These are phyloP conservation scores for Choiromyces venosus DNA, from an alignment of 495 filamentous ascomycete species.

Conservation along the genomic window DNA sequence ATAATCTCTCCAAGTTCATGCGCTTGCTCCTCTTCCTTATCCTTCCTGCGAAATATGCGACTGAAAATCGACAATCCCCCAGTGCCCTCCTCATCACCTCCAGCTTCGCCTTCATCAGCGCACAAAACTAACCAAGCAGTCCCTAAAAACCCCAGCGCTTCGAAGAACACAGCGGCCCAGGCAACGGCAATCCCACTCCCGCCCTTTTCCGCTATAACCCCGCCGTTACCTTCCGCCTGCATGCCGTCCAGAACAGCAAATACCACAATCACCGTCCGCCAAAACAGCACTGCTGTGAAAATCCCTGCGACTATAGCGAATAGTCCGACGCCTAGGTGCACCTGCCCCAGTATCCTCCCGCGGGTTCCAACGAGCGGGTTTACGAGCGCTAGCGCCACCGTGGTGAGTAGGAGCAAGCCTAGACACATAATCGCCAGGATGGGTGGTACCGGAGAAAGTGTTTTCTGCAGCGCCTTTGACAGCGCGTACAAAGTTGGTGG, in stretches of 20 bases:
- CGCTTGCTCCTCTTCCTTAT: not conserved
- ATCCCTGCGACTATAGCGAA: not conserved
- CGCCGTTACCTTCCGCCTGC: not conserved
- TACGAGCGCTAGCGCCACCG: not conserved
- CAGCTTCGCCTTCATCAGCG: not conserved
- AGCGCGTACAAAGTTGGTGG: constrained; percentile 6
- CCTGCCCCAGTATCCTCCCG: not conserved
- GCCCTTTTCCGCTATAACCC: constrained; percentile 14
- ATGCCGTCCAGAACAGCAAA: not conserved
- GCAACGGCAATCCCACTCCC: constrained; percentile 21
- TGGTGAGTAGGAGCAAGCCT: constrained; percentile 14
- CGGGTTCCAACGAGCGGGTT: not conserved
- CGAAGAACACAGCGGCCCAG: constrained; percentile 30
- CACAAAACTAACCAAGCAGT: constrained; percentile 6
- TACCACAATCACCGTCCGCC: not conserved
- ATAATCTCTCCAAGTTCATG: not conserved
- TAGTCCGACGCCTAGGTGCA: not conserved
- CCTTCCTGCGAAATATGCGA: not conserved
- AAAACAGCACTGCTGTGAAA: constrained; percentile 28
- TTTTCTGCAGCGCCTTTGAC: constrained; percentile 17
- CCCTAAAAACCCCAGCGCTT: constrained; percentile 14
- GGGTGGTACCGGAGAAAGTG: constrained; percentile 28
- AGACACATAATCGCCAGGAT: constrained; percentile 22
- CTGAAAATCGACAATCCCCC: not conserved
- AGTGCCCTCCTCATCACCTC: not conserved